These are phyloP conservation scores for Lentinula sp. DNA, from an alignment of 768 basidiomycete species.

Conservation along the genomic window DNA sequence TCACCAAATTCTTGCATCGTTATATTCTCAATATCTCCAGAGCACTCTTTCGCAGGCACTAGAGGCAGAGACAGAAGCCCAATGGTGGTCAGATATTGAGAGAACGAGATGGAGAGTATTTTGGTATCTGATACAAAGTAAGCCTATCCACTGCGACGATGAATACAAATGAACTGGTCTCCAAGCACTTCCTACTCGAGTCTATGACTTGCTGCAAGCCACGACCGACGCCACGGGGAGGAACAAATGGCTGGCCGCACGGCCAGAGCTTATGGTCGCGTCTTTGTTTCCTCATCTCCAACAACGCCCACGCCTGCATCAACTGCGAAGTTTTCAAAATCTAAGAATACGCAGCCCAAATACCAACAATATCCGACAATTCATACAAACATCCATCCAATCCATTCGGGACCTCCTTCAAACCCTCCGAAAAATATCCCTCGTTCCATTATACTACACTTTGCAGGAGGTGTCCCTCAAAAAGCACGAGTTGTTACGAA, in stretches of 20 bases:
- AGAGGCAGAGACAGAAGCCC: conserved; percentile 66
- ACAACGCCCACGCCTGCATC: conserved; percentile 19
- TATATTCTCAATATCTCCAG: conserved; percentile 66
- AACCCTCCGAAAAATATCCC: conserved; percentile 15
- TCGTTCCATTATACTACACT: conserved; percentile 48
- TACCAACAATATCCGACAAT: not conserved
- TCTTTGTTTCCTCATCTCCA: conserved; percentile 65
- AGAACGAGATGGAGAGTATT: conserved; percentile 50
- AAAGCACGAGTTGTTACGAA: conserved; percentile 48
- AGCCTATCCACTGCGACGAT: conserved; percentile 17
- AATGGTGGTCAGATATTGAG: conserved; percentile 80
- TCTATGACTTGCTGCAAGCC: conserved; percentile 27
- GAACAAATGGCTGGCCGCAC: conserved; percentile 37
- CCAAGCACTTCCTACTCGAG: conserved; percentile 41
- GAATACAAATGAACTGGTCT: not conserved
- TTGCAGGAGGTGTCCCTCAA: conserved; percentile 67
- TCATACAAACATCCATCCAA: not conserved
- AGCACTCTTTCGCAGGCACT: conserved; percentile 60
- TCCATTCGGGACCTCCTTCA: not conserved
- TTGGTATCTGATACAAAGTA: conserved; percentile 77
- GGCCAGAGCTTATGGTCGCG: conserved; percentile 41
- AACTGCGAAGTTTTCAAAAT: conserved; percentile 2
- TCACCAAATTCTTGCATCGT: conserved; percentile 26
- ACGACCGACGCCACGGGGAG: conserved; percentile 37
- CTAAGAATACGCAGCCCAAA: conserved; percentile 10